Percentiles rank a stretch among this genome's conserved stretches.
Conservation (phyloP, 495 filamentous ascomycete species). For the Xylaria longipes region DNA sequence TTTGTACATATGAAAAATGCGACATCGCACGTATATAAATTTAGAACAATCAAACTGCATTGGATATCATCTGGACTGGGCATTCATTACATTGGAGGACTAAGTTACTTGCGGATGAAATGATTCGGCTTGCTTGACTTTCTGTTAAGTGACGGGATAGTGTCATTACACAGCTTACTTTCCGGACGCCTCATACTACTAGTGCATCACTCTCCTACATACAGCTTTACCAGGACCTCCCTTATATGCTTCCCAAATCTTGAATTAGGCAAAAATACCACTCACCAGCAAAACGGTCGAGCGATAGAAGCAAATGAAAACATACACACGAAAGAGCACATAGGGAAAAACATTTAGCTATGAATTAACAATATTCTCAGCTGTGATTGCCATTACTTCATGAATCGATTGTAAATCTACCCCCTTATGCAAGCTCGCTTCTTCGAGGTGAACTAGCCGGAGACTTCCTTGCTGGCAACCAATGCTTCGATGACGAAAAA, state of each 20-base stretch:
- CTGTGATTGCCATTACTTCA: constrained; percentile 18
- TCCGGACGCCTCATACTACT: not conserved
- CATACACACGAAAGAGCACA: not conserved
- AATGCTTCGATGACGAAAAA: not conserved
- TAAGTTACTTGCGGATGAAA: not conserved
- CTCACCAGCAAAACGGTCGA: not conserved
- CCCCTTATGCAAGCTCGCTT: not conserved
- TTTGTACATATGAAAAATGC: constrained; percentile 22
- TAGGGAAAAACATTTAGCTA: not conserved
- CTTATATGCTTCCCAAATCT: no score
- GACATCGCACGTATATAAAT: constrained; percentile 15
- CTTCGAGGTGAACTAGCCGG: not conserved
- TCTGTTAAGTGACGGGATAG: not conserved
- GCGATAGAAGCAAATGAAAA: not conserved
- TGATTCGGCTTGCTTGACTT: not conserved
- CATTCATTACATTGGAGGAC: not conserved
- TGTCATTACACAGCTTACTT: not conserved
- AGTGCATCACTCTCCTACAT: not conserved
- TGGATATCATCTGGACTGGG: constrained; percentile 1
- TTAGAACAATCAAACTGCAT: not conserved
- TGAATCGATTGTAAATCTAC: constrained; percentile 4
- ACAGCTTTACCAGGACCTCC: not conserved
- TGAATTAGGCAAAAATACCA: no score
- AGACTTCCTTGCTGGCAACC: not conserved
- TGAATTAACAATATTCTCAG: constrained; percentile 16